Percentiles rank a stretch among this genome's conserved stretches.
Conservation (phyloP, 2,329 filamentous ascomycete genomes). For the Cordyceps farinosa region DNA sequence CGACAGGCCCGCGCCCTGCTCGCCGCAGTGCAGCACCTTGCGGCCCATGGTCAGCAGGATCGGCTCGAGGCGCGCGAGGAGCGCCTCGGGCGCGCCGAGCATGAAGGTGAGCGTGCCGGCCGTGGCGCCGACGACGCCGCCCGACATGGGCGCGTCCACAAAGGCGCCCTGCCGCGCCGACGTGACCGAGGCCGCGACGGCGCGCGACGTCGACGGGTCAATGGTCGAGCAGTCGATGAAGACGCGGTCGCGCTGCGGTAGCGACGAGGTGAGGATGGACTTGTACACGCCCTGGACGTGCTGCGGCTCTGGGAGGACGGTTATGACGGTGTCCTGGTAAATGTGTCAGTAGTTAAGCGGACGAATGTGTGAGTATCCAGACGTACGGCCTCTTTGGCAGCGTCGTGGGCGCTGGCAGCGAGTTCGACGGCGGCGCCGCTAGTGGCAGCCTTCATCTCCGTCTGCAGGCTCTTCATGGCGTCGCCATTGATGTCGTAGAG, state of each 20-base stretch:
- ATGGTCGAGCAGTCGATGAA: slow-evolving; percentile 98
- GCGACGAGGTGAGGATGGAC: slow-evolving; percentile 61
- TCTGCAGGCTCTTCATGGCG: slow-evolving; percentile 44
- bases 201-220: slow-evolving; percentile 78
- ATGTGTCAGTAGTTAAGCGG: slow-evolving; percentile 9
- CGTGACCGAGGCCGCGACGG: slow-evolving; percentile 66
- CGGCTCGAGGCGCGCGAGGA: slow-evolving; percentile 63
- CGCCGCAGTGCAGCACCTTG: slow-evolving; percentile 79
- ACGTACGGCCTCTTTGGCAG: slow-evolving; percentile 52
- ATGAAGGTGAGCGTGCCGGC: slow-evolving; percentile 93
- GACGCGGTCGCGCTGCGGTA: slow-evolving; percentile 59
- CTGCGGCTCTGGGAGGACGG: slow-evolving; percentile 81
- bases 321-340: slow-evolving; percentile 75
- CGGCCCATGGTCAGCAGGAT: slow-evolving; percentile 80
- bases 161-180: slow-evolving; percentile 69
- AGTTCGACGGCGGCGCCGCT: slow-evolving; percentile 46
- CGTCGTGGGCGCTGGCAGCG: slow-evolving; percentile 44
- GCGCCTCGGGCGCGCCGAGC: slow-evolving; percentile 66
- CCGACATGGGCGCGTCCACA: slow-evolving; percentile 95
- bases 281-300: slow-evolving; percentile 83
- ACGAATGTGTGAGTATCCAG: background rate
- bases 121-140: slow-evolving; percentile 85
- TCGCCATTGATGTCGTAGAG: slow-evolving; percentile 56
- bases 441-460: slow-evolving; percentile 43
- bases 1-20: slow-evolving; percentile 78